Conservation (phyloP, 495 filamentous ascomycete species). For the Lophiostoma macrostomum region DNA sequence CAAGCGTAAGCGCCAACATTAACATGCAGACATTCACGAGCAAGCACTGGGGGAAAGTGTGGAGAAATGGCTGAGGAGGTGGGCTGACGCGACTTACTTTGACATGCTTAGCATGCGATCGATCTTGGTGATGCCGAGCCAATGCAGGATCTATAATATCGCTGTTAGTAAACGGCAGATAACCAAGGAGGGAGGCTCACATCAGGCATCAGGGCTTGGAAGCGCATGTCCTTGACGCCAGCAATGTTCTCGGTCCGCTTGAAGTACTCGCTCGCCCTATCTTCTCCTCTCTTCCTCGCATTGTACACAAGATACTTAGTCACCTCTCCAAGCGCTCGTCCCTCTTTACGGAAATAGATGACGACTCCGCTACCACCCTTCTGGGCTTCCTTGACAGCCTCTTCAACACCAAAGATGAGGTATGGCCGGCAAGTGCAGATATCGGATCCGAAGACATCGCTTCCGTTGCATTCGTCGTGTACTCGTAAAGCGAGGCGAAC, state of each 20-base stretch:
- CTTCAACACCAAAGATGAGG: slow-evolving; percentile 92
- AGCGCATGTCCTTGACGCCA: slow-evolving; percentile 96
- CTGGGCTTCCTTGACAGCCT: slow-evolving; percentile 95
- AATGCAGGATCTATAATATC: slow-evolving; percentile 69
- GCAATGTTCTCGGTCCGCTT: slow-evolving; percentile 95
- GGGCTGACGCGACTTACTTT: slow-evolving; percentile 60
- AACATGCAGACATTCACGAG: too few species aligned
- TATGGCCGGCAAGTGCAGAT: slow-evolving; percentile 98
- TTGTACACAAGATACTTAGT: slow-evolving; percentile 98
- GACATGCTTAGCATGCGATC: slow-evolving; percentile 99
- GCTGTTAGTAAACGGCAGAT: too few species aligned
- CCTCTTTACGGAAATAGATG: slow-evolving; percentile 99
- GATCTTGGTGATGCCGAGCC: slow-evolving; percentile 98
- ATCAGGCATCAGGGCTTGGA: slow-evolving; percentile 99
- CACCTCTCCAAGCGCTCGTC: slow-evolving; percentile 91
- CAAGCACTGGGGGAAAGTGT: too few species aligned
- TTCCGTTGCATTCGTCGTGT: slow-evolving; percentile 95
- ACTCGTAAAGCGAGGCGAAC: slow-evolving; percentile 83
- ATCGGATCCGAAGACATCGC: slow-evolving; percentile 96
- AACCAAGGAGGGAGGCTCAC: slow-evolving; percentile 15
- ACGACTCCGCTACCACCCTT: slow-evolving; percentile 92
- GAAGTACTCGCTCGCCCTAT: slow-evolving; percentile 96
- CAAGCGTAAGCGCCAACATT: too few species aligned
- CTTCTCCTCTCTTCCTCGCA: slow-evolving; percentile 77
- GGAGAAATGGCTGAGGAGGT: too few species aligned